A percentile compares a stretch with the other conserved stretches of the same genome.
These are phyloP conservation scores for Fusarium albosuccineum DNA, from an alignment of 2,329 filamentous ascomycete species.

Conservation along the genomic window DNA sequence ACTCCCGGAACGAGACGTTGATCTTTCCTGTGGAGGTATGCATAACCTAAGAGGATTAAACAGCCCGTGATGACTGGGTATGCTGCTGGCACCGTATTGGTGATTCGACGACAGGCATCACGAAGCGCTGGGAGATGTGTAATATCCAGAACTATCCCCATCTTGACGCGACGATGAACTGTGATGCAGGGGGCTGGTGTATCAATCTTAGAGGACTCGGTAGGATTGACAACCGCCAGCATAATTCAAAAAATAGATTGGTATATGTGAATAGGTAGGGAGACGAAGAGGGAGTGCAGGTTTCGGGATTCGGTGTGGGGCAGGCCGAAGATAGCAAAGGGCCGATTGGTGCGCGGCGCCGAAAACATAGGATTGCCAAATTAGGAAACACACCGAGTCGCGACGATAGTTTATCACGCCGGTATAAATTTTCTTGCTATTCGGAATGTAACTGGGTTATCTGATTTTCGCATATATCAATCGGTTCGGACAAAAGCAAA, in stretches of 20 bases:
- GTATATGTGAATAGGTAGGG: too few species aligned
- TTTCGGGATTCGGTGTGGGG: background rate
- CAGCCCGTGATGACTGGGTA: background rate
- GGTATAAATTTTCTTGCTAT: background rate
- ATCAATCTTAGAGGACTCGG: too few species aligned
- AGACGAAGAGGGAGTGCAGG: background rate
- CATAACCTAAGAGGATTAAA: background rate
- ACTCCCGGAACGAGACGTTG: background rate
- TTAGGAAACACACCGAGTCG: conserved; percentile 1
- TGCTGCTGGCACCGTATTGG: too few species aligned
- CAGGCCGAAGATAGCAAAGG: background rate
- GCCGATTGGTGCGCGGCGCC: background rate
- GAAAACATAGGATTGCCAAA: background rate
- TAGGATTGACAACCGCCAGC: too few species aligned
- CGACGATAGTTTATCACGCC: background rate
- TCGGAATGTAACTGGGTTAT: too few species aligned
- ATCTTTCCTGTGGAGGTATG: background rate
- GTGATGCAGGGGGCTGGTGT: too few species aligned
- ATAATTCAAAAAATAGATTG: too few species aligned
- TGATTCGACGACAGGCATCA: too few species aligned
- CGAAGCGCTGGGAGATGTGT: too few species aligned
- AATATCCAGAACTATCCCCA: too few species aligned
- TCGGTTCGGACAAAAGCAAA: background rate
- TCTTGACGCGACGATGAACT: too few species aligned
- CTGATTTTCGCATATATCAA: too few species aligned